Base-by-base conservation (phyloP, 257 asterid species). In the Ilex aquifolium region DNA sequence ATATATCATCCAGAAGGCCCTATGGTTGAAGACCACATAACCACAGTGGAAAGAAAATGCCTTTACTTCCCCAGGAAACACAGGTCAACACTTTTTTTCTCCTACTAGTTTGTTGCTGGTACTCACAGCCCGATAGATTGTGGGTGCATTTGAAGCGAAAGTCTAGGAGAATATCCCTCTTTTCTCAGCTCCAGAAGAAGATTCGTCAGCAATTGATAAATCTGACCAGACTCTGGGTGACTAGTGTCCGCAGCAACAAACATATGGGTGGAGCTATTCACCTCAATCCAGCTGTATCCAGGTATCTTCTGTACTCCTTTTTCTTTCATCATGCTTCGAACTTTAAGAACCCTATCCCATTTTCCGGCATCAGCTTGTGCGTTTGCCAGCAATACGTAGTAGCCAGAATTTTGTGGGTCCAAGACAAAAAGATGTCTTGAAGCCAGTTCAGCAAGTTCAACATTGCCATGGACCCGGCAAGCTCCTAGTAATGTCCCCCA, bases 401-500 rank as follows among this genome's bases (percentile, higher is more conserved):
- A 92, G 56, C 98, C 98, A 0, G 97, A 92, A 67, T 88, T 92
- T 58, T 82, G 81, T 1, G 97, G 98, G 70, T 92, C 97, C 66
- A 92, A 71, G 32, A 55, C 66, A 54, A 76, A 64, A 9, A 92
- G 80, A 73, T 80, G 82, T 57, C 71, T 68, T 15, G 95, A 85
- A 7, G 95, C 95, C 81, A 80, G 44, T 78, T 83, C 96, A 4
- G 97, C 97, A 15, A 89, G 89, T 76, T 86, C 85, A 16, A 80
- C 69, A 57, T 87, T 73, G 61, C 93, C 89, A 76, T 92, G 95
- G 27, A 83, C 76, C 21, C 93, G 82, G 66, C 87, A 83, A 48
- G 95, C 91, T 49, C 97, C 97, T 10, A 92, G 84, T 42, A 92
- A 56, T 0, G 99, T 76, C 2, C 97, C 99, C 99, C 99, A 92